Percentiles rank a stretch among this genome's conserved stretches.
Conservation (phyloP, 768 basidiomycete genomes). For the Phylloporus sp. region DNA sequence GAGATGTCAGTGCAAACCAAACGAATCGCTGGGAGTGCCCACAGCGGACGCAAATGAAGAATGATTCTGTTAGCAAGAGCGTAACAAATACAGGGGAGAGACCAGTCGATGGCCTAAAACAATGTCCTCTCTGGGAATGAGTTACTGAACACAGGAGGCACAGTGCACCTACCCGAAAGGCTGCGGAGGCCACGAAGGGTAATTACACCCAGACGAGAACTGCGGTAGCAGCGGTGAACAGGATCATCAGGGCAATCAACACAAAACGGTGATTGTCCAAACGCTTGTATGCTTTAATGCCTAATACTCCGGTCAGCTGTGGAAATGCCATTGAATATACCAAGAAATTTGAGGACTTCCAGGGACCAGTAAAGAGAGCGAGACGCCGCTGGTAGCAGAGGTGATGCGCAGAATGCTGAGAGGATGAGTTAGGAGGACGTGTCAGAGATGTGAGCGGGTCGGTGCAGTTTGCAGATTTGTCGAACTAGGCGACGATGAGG, state of each 20-base stretch:
- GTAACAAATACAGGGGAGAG: conserved; percentile 40
- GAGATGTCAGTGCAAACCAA: conserved; percentile 5
- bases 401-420: conserved; percentile 37
- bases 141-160: background rate
- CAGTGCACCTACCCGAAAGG: conserved; percentile 40
- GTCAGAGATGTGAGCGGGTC: background rate
- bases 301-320: conserved; percentile 60
- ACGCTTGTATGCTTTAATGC: conserved; percentile 65
- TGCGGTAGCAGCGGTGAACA: conserved; percentile 41
- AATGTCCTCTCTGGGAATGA: conserved; percentile 39
- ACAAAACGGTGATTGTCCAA: conserved; percentile 57
- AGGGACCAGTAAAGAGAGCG: conserved; percentile 40
- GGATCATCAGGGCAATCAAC: conserved; percentile 37
- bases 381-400: conserved; percentile 34
- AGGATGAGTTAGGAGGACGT: background rate
- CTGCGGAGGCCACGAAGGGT: conserved; percentile 38
- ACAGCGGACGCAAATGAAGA: conserved; percentile 64
- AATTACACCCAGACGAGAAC: conserved; percentile 42
- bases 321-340: background rate
- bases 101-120: conserved; percentile 35
- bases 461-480: conserved; percentile 39
- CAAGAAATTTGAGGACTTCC: background rate
- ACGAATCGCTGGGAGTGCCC: conserved; percentile 21
- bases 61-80: conserved; percentile 49
- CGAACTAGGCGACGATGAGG: conserved; percentile 46